These are phyloP conservation scores for Trichoderma sp. DNA, from an alignment of 2,329 filamentous ascomycete genomes.

Conservation along the genomic window DNA sequence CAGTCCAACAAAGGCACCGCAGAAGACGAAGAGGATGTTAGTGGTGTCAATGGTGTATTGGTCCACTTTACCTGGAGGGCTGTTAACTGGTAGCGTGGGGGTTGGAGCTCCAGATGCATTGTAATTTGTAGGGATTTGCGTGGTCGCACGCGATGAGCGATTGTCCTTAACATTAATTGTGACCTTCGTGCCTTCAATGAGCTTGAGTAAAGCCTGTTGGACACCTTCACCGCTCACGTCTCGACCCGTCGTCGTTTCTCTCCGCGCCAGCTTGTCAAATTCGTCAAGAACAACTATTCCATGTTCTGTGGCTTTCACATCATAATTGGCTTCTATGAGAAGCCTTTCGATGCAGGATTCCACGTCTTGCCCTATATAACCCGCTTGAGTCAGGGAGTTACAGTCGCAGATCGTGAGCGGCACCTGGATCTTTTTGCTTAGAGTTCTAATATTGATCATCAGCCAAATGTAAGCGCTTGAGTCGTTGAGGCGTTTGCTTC, in stretches of 20 bases:
- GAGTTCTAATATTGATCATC: conserved; percentile 61
- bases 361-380: conserved; percentile 98
- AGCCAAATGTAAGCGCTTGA: neutral
- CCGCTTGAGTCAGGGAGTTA: conserved; percentile 92
- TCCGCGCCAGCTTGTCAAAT: conserved; percentile 93
- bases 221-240: conserved; percentile 97
- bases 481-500: conserved; percentile 29
- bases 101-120: conserved; percentile 47
- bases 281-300: conserved; percentile 97
- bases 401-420: conserved; percentile 96
- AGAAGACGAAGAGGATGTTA: conserved; percentile 96
- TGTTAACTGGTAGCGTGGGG: conserved; percentile 48
- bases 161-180: conserved; percentile 87
- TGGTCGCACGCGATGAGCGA: conserved; percentile 56
- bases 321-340: conserved; percentile 86
- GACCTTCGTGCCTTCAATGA: conserved; percentile 92
- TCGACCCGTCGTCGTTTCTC: conserved; percentile 83
- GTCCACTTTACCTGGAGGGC: conserved; percentile 55
- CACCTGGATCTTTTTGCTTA: conserved; percentile 90
- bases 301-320: conserved; percentile 78
- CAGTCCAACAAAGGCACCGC: conserved; percentile 89
- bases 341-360: conserved; percentile 91
- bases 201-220: conserved; percentile 91
- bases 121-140: conserved; percentile 57
- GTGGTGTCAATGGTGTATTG: conserved; percentile 83